These are phyloP conservation scores for Cyclotella cryptica DNA, from an alignment of 108 stramenopile species.

Conservation along the genomic window DNA sequence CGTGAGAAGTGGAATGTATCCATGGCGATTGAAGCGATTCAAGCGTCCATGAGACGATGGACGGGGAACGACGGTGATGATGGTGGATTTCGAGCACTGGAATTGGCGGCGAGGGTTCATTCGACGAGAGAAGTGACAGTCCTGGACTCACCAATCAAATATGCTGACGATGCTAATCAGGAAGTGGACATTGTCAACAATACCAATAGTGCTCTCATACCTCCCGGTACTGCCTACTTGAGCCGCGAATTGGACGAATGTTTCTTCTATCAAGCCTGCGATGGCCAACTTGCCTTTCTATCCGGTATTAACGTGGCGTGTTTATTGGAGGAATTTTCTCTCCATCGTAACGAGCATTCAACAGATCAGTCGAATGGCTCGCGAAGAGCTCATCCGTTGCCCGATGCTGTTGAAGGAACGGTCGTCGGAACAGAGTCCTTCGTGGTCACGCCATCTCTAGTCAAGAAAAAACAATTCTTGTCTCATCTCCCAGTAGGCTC, in stretches of 20 bases:
- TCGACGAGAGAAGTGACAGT: not conserved
- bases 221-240: conserved; percentile 34
- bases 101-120: conserved; percentile 23
- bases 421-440: conserved; percentile 68
- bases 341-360: conserved; percentile 1
- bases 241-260: conserved; percentile 48
- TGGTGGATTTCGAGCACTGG: conserved; percentile 42
- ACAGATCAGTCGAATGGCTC: conserved; percentile 8
- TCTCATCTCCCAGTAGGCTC: conserved; percentile 75
- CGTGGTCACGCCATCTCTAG: conserved; percentile 61
- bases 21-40: conserved; percentile 46
- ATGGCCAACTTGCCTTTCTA: conserved; percentile 79
- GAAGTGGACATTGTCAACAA: not conserved
- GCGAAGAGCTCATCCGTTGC: conserved; percentile 51
- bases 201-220: conserved; percentile 13
- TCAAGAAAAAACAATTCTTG: conserved; percentile 75
- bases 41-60: conserved; percentile 45
- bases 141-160: not conserved
- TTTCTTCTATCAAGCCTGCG: conserved; percentile 71
- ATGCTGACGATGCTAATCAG: not conserved
- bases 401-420: conserved; percentile 70
- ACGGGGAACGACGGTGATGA: conserved; percentile 22
- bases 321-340: conserved; percentile 68
- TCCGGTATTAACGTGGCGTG: conserved; percentile 81
- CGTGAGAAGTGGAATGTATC: conserved; percentile 42